Base-by-base conservation (phyloP, 805 yeast genomes). In the Saccharomycopsis guyanensis region DNA sequence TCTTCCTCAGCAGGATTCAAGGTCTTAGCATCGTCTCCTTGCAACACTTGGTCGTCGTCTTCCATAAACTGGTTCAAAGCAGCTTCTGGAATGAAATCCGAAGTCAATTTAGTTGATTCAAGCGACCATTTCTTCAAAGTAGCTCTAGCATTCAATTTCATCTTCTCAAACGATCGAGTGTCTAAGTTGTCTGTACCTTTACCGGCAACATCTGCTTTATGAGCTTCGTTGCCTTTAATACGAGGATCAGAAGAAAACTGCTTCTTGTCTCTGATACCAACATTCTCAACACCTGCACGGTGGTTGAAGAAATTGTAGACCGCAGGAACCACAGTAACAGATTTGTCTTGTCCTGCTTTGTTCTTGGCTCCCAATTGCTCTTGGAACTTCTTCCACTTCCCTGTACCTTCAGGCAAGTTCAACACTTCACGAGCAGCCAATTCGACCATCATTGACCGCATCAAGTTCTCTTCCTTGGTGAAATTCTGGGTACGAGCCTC, bases 221-320 rank as follows among this genome's bases (percentile, higher is more conserved):
- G 96, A 10, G 59, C 62, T n/a, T 66, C 66, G 56, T 73, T 83
- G 31, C 79, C 78, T 40, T 80, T 80, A 31, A 89, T 80, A 59
- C 97, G 75, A 0, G 89, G 73, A 61, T 91, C 97, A 0, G 80
- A 72, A 6, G 96, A 86, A 44, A 79, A 76, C 46, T 79, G 77
- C 66, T 91, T 91, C 58, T 76, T 78, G 49, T 88, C 96, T 47
- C 95, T 68, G 18, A 91, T 74, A 43, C 97, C 97, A 34, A 68
- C 65, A 58, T 91, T 91, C 24, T 86, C 95, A 46, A 74, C 82
- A 24, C 97, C 96, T 0, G 96, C 94, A 57, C 94, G 72, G 58
- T 86, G 79, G 61, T 89, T 91, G 66, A 89, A 91, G 0, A 95
- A 80, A 51, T 71, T 71, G 46, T 60, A 63, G 6, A 56, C 38